Evolutionary conservation across 2,329 filamentous ascomycete genomes (phyloP).

Genomic region (Metarhizium robertsii): DNA sequence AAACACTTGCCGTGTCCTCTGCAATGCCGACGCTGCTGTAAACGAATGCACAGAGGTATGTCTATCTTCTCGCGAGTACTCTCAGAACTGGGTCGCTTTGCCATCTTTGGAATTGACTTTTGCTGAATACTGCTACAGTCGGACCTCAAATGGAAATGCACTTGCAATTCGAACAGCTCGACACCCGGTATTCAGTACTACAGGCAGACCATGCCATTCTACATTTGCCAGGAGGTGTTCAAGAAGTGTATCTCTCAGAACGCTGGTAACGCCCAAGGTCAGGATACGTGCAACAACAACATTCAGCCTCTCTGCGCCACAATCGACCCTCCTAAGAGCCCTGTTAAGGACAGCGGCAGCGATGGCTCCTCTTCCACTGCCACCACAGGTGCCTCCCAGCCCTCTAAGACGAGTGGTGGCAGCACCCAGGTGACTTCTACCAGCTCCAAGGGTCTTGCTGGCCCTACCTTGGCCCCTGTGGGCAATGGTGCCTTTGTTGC

Average conservation of each 20-base stretch:
- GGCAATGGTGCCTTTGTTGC: slow-evolving; percentile 37
- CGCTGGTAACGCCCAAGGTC: slow-evolving; percentile 30
- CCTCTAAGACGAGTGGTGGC: slow-evolving; percentile 13
- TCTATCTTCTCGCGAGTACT: slow-evolving; percentile 1
- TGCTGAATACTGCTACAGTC: slow-evolving; percentile 14
- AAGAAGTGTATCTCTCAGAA: slow-evolving; percentile 35
- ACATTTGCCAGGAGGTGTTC: slow-evolving; percentile 42
- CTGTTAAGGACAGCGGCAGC: slow-evolving; percentile 11
- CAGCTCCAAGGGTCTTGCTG: slow-evolving; percentile 23
- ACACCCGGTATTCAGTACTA: slow-evolving; percentile 45
- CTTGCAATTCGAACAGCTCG: slow-evolving; percentile 36
- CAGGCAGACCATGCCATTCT: slow-evolving; percentile 40
- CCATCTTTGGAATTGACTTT: background rate
- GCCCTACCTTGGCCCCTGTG: slow-evolving; percentile 31
- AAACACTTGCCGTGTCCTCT: slow-evolving; percentile 41
- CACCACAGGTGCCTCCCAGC: slow-evolving; percentile 15
- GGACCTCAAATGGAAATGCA: slow-evolving; percentile 38
- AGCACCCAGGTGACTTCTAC: slow-evolving; percentile 19
- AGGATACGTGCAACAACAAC: slow-evolving; percentile 37
- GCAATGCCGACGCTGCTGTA: slow-evolving; percentile 23
- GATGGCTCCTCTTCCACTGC: slow-evolving; percentile 11
- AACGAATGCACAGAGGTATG: slow-evolving; percentile 41
- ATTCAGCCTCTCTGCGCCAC: slow-evolving; percentile 39
- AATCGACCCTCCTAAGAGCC: slow-evolving; percentile 23
- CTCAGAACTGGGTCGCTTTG: background rate